Evolutionary conservation across 106 monocot genomes (phyloP).

Genomic region (Alisma plantagoaquatica): DNA sequence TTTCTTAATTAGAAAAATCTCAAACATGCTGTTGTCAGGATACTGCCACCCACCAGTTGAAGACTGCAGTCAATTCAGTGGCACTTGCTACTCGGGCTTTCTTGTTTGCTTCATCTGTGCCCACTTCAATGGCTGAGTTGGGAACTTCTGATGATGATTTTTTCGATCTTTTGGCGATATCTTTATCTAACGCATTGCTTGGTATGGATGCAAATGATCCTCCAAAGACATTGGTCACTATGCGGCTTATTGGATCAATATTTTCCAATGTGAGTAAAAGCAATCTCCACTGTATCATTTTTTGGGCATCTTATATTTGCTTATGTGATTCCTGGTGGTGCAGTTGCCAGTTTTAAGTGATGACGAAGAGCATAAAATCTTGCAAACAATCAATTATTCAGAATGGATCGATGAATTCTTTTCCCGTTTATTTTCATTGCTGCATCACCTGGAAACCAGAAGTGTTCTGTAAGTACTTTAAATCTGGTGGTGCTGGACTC

Average conservation of each 20-base stretch:
- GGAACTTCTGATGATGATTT: conserved; percentile 19
- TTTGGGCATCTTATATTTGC: not conserved
- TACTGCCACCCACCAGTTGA: conserved; percentile 98
- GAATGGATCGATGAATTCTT: conserved; percentile 99
- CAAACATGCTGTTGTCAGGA: conserved; percentile 25
- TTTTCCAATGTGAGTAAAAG: conserved; percentile 80
- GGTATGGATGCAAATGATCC: conserved; percentile 99
- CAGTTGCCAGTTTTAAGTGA: conserved; percentile 18
- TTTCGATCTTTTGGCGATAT: conserved; percentile 44
- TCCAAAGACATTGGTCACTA: conserved; percentile 90
- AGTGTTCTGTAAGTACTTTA: conserved; percentile 57
- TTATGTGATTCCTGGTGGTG: not conserved
- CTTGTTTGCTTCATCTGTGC: conserved; percentile 51
- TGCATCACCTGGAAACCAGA: conserved; percentile 80
- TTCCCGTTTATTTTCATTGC: conserved; percentile 83
- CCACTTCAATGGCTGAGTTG: conserved; percentile 21
- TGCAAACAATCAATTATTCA: conserved; percentile 53
- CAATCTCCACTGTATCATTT: not conserved
- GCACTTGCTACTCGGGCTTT: conserved; percentile 78
- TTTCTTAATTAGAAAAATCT: not conserved
- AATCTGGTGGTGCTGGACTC: no score
- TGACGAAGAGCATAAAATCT: conserved; percentile 33
- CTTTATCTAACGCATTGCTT: conserved; percentile 88
- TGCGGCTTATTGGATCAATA: conserved; percentile 92
- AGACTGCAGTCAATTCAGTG: conserved; percentile 85